Conservation (phyloP, 352 stramenopile species). For the Globisporangium parvum region DNA sequence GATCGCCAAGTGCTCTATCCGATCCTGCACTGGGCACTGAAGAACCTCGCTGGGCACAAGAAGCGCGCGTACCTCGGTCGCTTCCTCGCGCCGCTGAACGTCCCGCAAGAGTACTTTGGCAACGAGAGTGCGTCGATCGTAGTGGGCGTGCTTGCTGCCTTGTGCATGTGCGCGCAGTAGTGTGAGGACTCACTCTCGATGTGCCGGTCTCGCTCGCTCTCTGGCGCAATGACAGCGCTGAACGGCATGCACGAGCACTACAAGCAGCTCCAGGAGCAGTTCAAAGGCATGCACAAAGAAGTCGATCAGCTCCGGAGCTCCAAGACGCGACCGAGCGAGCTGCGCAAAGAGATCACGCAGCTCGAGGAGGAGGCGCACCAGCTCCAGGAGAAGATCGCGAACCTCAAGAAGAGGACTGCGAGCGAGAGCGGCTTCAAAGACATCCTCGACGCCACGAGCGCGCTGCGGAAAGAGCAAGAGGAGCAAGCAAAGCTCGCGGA, state of each 20-base stretch:
- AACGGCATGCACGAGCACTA: conserved; percentile 87
- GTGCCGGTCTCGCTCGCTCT: neutral
- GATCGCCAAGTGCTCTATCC: conserved; percentile 88
- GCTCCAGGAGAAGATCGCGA: conserved; percentile 87
- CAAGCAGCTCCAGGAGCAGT: conserved; percentile 91
- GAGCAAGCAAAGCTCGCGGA: conserved; percentile 90
- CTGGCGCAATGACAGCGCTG: conserved; percentile 22
- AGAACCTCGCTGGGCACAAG: conserved; percentile 79
- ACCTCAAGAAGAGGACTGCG: conserved; percentile 85
- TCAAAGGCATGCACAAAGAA: conserved; percentile 89
- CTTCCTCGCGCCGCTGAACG: conserved; percentile 90
- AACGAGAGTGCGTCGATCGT: conserved; percentile 53
- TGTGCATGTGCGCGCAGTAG: no score
- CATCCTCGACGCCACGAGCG: conserved; percentile 87
- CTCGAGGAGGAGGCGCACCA: conserved; percentile 90
- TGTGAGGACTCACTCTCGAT: neutral
- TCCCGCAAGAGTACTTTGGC: conserved; percentile 91
- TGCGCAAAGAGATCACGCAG: conserved; percentile 89
- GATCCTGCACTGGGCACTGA: conserved; percentile 91
- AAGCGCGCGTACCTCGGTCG: conserved; percentile 92
- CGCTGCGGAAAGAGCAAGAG: conserved; percentile 92
- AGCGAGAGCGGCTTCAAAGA: conserved; percentile 81
- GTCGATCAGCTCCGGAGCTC: conserved; percentile 76
- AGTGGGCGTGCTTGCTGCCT: no score
- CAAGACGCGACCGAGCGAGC: conserved; percentile 77